Evolutionary conservation across 176 grass and related monocot species (phyloP), one percentile per base, ranked within the genome.

Genomic region (Chloris gayana): DNA sequence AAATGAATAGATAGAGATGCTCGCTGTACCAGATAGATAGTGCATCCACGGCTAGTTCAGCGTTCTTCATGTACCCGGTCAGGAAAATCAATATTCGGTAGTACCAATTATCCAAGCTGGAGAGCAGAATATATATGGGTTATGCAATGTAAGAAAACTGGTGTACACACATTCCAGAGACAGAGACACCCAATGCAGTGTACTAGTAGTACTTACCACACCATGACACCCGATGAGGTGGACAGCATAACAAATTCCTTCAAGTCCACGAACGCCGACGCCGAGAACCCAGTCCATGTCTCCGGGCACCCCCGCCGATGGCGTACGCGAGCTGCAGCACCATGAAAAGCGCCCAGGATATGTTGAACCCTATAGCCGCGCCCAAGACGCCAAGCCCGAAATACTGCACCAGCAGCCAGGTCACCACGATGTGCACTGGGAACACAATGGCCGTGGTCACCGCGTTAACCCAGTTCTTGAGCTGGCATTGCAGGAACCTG

Each of bases 21-120:
- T 68, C 64, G 21, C 10, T 57, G 10, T 63, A 94, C 92, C 92
- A 94, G 54, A 94, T 89, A 7, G 92, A 89, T 41, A 91, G 73
- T 17, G 89, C 83, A 75, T 91, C 86, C n/a, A 94, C 73, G 8
- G 92, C 86, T 30, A 94, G 56, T 75, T 94, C 46, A 12, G 86
- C 81, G 14, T 91, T 87, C 41, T 90, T 87, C 29, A 91, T 35
- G 76, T 91, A 70, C 9, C 89, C 92, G 1, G 89, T 83, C 9
- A 94, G 80, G 42, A 94, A 64, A 54, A 94, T 72, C 70, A 94
- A 39, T 65, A 94, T 73, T 32, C 72, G 86, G 62, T 91, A 89
- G 49, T 91, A 91, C 84, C 89, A 94, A 65, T 46, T 88, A 80
- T 91, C 89, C 86, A 94, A 85, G 73, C 89, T 94, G 86, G 32